Conservation (phyloP, 208 protist genomes). For the Trypanosoma theileri region DNA sequence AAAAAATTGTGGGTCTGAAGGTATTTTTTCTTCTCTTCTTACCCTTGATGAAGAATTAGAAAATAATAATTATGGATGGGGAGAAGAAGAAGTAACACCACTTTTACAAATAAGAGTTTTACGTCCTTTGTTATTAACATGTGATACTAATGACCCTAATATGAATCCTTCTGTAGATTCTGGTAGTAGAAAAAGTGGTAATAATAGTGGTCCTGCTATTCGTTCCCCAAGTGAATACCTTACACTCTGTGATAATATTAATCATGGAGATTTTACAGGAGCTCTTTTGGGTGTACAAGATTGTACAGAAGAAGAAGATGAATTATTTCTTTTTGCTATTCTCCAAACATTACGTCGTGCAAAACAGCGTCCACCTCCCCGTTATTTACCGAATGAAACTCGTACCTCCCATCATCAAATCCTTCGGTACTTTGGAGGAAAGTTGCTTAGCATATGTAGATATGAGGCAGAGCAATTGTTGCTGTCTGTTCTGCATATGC, state of each 20-base stretch:
- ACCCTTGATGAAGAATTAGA: slow-evolving; percentile 1
- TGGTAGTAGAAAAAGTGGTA: not conserved
- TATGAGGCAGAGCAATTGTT: slow-evolving; percentile 56
- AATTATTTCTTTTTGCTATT: slow-evolving; percentile 49
- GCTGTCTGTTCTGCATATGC: slow-evolving; percentile 41
- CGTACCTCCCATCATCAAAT: slow-evolving; percentile 13
- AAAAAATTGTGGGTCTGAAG: slow-evolving; percentile 1
- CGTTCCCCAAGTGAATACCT: slow-evolving; percentile 55
- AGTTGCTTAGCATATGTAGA: slow-evolving; percentile 64
- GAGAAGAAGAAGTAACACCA: slow-evolving; percentile 6
- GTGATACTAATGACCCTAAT: not conserved
- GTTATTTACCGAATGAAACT: not conserved
- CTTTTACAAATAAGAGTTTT: slow-evolving; percentile 23
- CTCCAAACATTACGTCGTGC: slow-evolving; percentile 64
- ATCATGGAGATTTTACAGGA: slow-evolving; percentile 49
- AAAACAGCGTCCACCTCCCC: slow-evolving; percentile 37
- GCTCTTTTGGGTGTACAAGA: slow-evolving; percentile 41
- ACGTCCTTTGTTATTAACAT: slow-evolving; percentile 5
- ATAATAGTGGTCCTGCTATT: not conserved
- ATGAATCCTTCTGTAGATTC: not conserved
- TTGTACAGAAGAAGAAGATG: slow-evolving; percentile 46
- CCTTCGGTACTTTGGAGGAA: slow-evolving; percentile 47
- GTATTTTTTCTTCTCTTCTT: slow-evolving; percentile 26
- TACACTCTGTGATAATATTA: slow-evolving; percentile 61
- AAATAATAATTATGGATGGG: not conserved